Evolutionary conservation across 345 rosid species (phyloP).

Genomic region (Moricandia moricandioides): DNA sequence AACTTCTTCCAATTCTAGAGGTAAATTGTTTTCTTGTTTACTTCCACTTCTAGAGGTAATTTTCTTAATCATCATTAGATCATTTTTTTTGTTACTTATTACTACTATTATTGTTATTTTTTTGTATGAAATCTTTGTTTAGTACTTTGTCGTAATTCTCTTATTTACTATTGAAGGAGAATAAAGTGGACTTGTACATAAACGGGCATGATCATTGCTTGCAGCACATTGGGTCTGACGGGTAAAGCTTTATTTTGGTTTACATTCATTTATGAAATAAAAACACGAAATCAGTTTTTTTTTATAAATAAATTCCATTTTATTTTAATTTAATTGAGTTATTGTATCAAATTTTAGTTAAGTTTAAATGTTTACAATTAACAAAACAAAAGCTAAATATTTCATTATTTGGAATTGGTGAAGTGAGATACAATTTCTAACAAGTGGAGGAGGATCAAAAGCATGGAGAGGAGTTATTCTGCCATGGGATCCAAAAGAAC

Average conservation of each 20-base stretch:
- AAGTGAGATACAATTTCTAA: conserved; percentile 54
- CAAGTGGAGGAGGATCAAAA: conserved; percentile 83
- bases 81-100: background rate
- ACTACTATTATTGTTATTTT: background rate
- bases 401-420: background rate
- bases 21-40: conserved; percentile 24
- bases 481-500: conserved; percentile 52
- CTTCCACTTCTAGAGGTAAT: conserved; percentile 47
- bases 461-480: conserved; percentile 61
- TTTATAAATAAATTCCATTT: background rate
- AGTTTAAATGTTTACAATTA: background rate
- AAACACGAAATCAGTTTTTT: background rate
- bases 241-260: conserved; percentile 26
- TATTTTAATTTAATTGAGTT: background rate
- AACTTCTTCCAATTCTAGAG: conserved; percentile 54
- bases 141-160: background rate
- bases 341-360: background rate
- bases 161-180: conserved; percentile 34
- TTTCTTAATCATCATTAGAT: background rate
- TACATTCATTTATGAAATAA: background rate
- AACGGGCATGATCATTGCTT: conserved; percentile 70
- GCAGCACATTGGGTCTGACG: conserved; percentile 44
- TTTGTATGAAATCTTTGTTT: background rate
- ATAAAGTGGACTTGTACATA: conserved; percentile 52
- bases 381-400: background rate